Evolutionary conservation across 2,329 filamentous ascomycete species (phyloP), one percentile per base, ranked within the genome.

Genomic region (Fusarium paranaense): DNA sequence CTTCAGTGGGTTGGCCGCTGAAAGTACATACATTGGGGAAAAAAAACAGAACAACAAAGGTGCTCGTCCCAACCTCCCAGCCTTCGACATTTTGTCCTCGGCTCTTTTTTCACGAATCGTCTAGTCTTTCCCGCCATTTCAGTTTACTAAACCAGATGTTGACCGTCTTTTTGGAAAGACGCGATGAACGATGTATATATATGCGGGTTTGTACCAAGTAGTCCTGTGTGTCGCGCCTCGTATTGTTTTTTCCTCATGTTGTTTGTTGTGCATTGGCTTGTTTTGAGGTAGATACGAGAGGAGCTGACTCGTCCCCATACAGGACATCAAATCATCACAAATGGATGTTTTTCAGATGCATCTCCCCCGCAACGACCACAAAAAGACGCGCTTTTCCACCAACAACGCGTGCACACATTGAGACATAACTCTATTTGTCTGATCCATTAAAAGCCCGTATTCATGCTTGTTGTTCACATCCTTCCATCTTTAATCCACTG

Each of bases 361-460:
- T 73, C 72, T 67, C 57, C 70, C 75, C 76, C 76, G 70, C 75
- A 78, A 75, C 59, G 47, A 52, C 63, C 40, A 47, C 59, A 60
- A 71, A 67, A 76, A 37, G 68, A 78, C 71, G 70, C 76, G 75
- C 70, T 69, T 66, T 45, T 58, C 40, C 22, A 73, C 62, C 62
- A 50, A 62, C 40, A 74, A 74, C 71, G 76, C 69, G 69, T 72
- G 62, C 38, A 52, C 47, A 52, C 16, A 52, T 52, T 52, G 47
- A 32, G 40, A 58, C 62, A 14, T 66, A 40, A 68, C 32, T 56
- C n/a, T 64, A 61, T 58, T 52, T 52, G 30, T 16, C 38, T 38
- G 40, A 66, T 69, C 52, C 57, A 32, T 56, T 56, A 42, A 45
- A 50, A 42, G 61, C 35, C 30, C 33, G 56, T 40, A 25, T 37